Percentiles rank a stretch among this genome's conserved stretches.
Evolutionary conservation across 805 yeast species (phyloP).

Genomic region (Zygosaccharomyces pseudorouxii): DNA sequence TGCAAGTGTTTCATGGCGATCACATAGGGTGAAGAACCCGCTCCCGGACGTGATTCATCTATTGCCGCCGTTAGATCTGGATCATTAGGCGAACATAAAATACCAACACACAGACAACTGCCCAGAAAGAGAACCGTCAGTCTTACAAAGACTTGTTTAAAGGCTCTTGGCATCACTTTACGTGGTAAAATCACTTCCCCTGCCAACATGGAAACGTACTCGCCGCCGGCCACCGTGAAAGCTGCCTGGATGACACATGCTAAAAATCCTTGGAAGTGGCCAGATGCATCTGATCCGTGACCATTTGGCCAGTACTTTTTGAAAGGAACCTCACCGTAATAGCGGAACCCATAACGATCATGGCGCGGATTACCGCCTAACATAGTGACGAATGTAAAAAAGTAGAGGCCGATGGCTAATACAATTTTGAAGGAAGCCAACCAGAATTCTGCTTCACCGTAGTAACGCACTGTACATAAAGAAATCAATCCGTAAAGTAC

Average conservation of each 20-base stretch:
- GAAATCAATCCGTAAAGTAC: conserved; percentile 60
- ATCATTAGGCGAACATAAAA: conserved; percentile 67
- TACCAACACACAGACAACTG: conserved; percentile 75
- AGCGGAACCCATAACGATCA: conserved; percentile 56
- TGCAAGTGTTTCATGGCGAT: conserved; percentile 72
- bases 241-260: conserved; percentile 66
- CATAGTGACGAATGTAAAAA: conserved; percentile 77
- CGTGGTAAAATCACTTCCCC: conserved; percentile 76
- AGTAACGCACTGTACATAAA: conserved; percentile 64
- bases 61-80: conserved; percentile 54
- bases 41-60: conserved; percentile 63
- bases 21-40: conserved; percentile 75
- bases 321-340: conserved; percentile 53
- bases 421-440: conserved; percentile 68
- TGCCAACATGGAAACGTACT: conserved; percentile 78
- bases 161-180: conserved; percentile 69
- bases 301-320: conserved; percentile 54
- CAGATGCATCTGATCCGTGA: conserved; percentile 31
- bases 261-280: conserved; percentile 68
- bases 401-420: conserved; percentile 67
- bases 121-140: conserved; percentile 63
- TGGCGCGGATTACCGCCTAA: conserved; percentile 79
- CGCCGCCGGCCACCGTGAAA: conserved; percentile 83
- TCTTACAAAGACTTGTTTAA: conserved; percentile 67
- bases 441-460: conserved; percentile 83